Percentiles rank a stretch among this genome's conserved stretches.
phyloP scores from a whole-genome alignment of 1,284 basidiomycete species.

The Schizophyllum commune region DNA sequence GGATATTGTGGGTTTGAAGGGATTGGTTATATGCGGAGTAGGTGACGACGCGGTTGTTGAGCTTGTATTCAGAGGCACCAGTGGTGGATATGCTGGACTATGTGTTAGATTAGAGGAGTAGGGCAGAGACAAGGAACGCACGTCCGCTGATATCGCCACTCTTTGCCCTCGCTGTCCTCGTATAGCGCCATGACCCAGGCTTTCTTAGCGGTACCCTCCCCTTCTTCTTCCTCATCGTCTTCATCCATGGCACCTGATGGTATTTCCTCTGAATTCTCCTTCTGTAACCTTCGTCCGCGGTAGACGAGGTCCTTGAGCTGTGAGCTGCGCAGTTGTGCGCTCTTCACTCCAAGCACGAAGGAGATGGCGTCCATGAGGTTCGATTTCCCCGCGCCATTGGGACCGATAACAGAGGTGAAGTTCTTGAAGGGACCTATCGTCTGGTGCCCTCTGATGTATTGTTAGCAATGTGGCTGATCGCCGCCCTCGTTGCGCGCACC shows the following conservation, averaged over 20 bases:
- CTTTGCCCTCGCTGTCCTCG: constrained; percentile 67
- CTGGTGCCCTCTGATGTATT: constrained; percentile 55
- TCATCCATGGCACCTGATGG: constrained; percentile 30
- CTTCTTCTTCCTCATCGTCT: constrained; percentile 53
- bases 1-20: constrained; percentile 85
- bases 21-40: constrained; percentile 83
- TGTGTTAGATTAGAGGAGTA: constrained; percentile 1
- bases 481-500: constrained; percentile 28
- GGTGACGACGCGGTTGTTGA: constrained; percentile 73
- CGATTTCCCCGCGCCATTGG: constrained; percentile 98
- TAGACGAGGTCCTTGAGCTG: constrained; percentile 96
- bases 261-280: constrained; percentile 33
- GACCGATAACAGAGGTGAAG: constrained; percentile 95
- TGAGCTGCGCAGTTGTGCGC: constrained; percentile 85
- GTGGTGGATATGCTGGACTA: constrained; percentile 69
- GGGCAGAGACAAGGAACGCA: constrained; percentile 33
- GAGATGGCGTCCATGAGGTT: constrained; percentile 99
- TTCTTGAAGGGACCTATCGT: constrained; percentile 86
- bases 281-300: constrained; percentile 75
- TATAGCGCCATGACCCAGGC: constrained; percentile 96
- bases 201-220: constrained; percentile 80
- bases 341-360: constrained; percentile 95
- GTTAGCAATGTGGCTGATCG: constrained; percentile 21
- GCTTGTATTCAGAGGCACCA: constrained; percentile 83
- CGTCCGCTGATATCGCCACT: constrained; percentile 90